These are phyloP conservation scores for Aspergillus fructus DNA, from an alignment of 2,329 filamentous ascomycete genomes.

Conservation along the genomic window DNA sequence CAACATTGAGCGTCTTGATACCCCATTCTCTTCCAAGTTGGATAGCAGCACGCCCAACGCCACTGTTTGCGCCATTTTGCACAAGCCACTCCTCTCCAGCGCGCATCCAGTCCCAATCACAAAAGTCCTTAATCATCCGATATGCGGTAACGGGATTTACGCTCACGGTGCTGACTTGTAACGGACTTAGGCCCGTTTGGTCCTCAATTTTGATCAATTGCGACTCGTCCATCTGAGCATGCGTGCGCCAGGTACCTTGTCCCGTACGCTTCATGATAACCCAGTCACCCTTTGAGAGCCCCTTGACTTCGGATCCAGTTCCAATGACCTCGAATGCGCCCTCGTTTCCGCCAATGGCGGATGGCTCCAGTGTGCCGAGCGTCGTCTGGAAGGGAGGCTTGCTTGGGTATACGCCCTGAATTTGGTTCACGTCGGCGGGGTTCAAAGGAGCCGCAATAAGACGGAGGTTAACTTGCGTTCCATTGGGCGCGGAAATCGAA, in stretches of 20 bases:
- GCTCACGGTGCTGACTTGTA: slow-evolving; percentile 82
- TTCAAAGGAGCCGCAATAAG: slow-evolving; percentile 92
- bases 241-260: slow-evolving; percentile 93
- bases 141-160: slow-evolving; percentile 96
- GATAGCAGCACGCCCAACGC: slow-evolving; percentile 86
- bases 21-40: slow-evolving; percentile 86
- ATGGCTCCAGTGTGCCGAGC: slow-evolving; percentile 73
- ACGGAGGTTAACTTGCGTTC: slow-evolving; percentile 72
- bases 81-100: slow-evolving; percentile 86
- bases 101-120: slow-evolving; percentile 51
- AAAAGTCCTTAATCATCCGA: slow-evolving; percentile 83
- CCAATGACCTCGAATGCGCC: slow-evolving; percentile 87
- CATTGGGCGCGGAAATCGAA: slow-evolving; percentile 52
- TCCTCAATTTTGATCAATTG: slow-evolving; percentile 69
- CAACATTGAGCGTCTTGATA: slow-evolving; percentile 83
- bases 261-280: slow-evolving; percentile 81
- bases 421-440: slow-evolving; percentile 95
- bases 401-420: slow-evolving; percentile 92
- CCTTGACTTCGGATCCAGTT: slow-evolving; percentile 61
- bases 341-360: slow-evolving; percentile 70
- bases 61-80: slow-evolving; percentile 94
- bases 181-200: slow-evolving; percentile 66
- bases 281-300: slow-evolving; percentile 79
- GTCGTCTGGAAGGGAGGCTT: slow-evolving; percentile 74
- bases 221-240: slow-evolving; percentile 66